Evolutionary conservation across 2,329 filamentous ascomycete genomes (phyloP).

Genomic region (Xylaria sp.): DNA sequence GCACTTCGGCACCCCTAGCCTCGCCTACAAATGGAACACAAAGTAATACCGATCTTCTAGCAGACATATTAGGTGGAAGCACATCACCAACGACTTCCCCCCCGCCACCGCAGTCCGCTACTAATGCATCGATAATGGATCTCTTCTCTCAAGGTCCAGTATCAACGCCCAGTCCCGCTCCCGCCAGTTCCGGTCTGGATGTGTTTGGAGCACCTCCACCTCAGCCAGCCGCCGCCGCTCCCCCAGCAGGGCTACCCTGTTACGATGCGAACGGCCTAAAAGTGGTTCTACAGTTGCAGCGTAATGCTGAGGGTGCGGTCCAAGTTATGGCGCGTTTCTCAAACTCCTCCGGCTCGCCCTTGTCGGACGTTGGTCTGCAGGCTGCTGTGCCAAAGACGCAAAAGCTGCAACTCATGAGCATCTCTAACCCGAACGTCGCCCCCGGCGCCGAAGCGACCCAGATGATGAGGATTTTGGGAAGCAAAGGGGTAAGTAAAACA

Average conservation of each 20-base stretch:
- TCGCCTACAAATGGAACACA: conserved; percentile 65
- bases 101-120: conserved; percentile 65
- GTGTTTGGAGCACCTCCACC: conserved; percentile 64
- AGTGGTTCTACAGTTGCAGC: conserved; percentile 84
- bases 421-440: conserved; percentile 81
- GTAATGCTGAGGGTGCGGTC: conserved; percentile 80
- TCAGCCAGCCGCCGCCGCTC: conserved; percentile 55
- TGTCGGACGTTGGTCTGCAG: conserved; percentile 85
- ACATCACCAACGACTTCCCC: conserved; percentile 62
- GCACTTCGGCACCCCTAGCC: conserved; percentile 67
- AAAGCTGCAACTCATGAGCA: conserved; percentile 89
- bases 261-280: conserved; percentile 88
- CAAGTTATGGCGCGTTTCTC: conserved; percentile 87
- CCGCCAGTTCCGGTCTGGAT: conserved; percentile 59
- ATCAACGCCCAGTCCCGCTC: conserved; percentile 58
- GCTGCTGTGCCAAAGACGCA: conserved; percentile 97
- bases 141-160: conserved; percentile 69
- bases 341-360: conserved; percentile 72
- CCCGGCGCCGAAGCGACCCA: conserved; percentile 87
- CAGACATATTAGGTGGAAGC: conserved; percentile 82
- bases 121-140: conserved; percentile 85
- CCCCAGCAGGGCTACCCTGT: conserved; percentile 70
- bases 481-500: conserved; percentile 87
- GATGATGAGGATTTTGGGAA: conserved; percentile 85
- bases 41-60: conserved; percentile 86